These are phyloP conservation scores for Inga laurina DNA, from an alignment of 306 rosid species.

Conservation along the genomic window DNA sequence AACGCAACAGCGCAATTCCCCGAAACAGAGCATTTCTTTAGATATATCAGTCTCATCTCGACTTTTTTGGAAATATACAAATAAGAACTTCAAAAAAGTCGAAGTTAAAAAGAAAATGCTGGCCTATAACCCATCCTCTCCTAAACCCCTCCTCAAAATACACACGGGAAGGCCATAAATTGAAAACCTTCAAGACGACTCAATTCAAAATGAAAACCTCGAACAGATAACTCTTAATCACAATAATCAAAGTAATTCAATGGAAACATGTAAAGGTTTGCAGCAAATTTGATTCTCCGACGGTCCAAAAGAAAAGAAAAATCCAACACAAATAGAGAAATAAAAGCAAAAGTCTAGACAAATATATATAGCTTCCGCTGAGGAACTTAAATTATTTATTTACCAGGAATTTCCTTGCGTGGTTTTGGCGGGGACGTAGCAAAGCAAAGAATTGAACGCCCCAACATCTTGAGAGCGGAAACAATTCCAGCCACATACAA, in stretches of 20 bases:
- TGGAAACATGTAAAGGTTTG: not conserved
- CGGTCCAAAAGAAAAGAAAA: not conserved
- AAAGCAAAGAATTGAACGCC: slow-evolving; percentile 69
- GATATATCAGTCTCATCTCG: not conserved
- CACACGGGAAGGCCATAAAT: not conserved
- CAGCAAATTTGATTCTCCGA: not conserved
- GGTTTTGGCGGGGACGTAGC: slow-evolving; percentile 49
- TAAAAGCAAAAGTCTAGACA: not conserved
- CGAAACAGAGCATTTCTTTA: not conserved
- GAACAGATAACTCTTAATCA: not conserved
- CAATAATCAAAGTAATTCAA: not conserved
- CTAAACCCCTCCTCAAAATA: not conserved
- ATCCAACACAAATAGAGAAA: no score
- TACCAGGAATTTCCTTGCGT: slow-evolving; percentile 71
- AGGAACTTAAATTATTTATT: not conserved
- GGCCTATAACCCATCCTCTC: not conserved
- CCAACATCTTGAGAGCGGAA: slow-evolving; percentile 61
- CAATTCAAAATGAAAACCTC: not conserved
- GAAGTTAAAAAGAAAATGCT: not conserved
- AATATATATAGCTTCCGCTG: not conserved
- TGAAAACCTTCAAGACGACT: not conserved
- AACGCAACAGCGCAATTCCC: not conserved
- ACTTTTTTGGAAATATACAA: not conserved
- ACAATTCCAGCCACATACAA: slow-evolving; percentile 74
- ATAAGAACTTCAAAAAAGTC: not conserved